Evolutionary conservation across 441 rosid genomes (phyloP), one percentile per base, ranked within the genome.

Genomic region (Erysimum pusillum): DNA sequence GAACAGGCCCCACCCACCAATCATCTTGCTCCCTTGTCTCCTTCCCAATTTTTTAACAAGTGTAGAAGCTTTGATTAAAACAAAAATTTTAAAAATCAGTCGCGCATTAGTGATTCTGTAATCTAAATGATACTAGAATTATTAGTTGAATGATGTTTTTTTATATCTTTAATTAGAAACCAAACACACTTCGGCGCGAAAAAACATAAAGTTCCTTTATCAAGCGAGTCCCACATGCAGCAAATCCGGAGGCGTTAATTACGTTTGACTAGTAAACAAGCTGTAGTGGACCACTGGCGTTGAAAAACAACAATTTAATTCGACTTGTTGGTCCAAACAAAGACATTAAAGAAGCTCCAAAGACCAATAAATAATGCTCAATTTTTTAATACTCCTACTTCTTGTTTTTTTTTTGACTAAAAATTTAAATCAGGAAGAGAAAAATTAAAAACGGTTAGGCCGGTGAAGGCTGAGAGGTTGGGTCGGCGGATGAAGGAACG

Each of bases 401-500:
- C 5, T 71, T 67, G 4, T 7, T 58, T 31, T 22, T 14, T 18
- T 48, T 10, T 46, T 17, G 0, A 73, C 83, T 63, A 61, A 64
- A 52, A 68, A 53, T 72, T 76, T 41, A 67, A 66, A 57, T 70
- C 11, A 73, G 34, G 32, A 51, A 71, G 54, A 66, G 44, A 20
- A 65, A 58, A 56, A 79, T 25, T 4, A 74, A 39, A 66, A 73
- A 31, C 76, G 78, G 77, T 79, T 75, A 84, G 5, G 91, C 92
- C 25, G 99, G 99, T 46, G 98, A 93, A 6, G 90, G 94, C 49
- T 83, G 95, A 53, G 97, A 85, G 6, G 96, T 89, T 4, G 91
- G 96, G 71, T 96, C 97, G 25, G 97, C 95, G 4, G 97, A 89
- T 17, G 97, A 93, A 2, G 94, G 93, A 62, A 87, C 86, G 51